Evolutionary conservation across 2,329 filamentous ascomycete species (phyloP).

Genomic region (Aspergillus latus): DNA sequence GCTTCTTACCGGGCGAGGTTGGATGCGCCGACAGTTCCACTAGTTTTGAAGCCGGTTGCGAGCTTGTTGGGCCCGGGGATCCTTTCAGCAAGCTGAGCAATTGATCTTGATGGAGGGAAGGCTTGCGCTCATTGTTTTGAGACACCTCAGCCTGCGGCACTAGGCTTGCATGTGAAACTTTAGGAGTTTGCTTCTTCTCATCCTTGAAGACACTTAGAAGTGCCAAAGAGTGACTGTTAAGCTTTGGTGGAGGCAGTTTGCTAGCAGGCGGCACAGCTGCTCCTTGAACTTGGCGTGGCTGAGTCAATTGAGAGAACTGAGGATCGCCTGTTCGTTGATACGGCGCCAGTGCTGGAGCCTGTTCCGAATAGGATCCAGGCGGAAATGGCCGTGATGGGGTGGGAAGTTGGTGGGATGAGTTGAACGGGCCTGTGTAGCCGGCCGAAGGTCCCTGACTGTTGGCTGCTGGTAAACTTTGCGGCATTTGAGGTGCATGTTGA

Average conservation of each 20-base stretch:
- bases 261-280: conserved; percentile 55
- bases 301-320: conserved; percentile 42
- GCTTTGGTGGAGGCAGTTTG: conserved; percentile 58
- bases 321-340: conserved; percentile 50
- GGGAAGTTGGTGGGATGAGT: conserved; percentile 27
- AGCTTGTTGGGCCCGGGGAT: conserved; percentile 19
- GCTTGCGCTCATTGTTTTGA: conserved; percentile 20
- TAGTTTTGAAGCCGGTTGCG: conserved; percentile 40
- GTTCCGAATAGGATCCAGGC: conserved; percentile 14
- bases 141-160: conserved; percentile 19
- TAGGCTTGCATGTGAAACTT: conserved; percentile 21
- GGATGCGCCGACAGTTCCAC: conserved; percentile 49
- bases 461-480: conserved; percentile 12
- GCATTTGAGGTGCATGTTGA: conserved; percentile 13
- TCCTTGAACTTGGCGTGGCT: conserved; percentile 37
- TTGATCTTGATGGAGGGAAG: conserved; percentile 41
- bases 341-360: conserved; percentile 39
- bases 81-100: conserved; percentile 37
- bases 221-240: conserved; percentile 58
- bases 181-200: conserved; percentile 29
- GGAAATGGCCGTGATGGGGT: conserved; percentile 22
- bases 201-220: conserved; percentile 60
- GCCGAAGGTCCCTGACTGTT: conserved; percentile 21
- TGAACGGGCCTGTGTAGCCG: conserved; percentile 23
- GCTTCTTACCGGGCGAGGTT: conserved; percentile 34